Conservation (phyloP, 140 eudicot genomes). For the Stevia rebaudiana region DNA sequence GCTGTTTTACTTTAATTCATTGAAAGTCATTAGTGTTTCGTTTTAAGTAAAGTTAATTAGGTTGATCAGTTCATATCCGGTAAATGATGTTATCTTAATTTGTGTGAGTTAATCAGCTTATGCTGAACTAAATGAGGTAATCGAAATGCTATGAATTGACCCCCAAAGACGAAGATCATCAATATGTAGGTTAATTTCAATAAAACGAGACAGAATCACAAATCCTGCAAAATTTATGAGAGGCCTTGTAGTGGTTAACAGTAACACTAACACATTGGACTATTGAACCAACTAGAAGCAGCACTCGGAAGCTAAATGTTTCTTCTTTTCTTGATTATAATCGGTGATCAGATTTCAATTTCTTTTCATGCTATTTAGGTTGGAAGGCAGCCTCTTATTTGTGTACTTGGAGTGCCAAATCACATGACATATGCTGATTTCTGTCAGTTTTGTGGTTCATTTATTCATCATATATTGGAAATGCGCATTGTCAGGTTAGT, state of each 20-base stretch:
- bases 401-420: conserved; percentile 92
- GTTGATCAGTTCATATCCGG: background rate
- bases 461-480: conserved; percentile 75
- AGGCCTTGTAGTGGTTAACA: background rate
- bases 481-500: conserved; percentile 86
- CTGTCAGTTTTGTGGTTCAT: conserved; percentile 90
- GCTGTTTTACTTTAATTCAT: background rate
- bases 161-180: background rate
- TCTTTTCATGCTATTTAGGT: conserved; percentile 39
- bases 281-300: background rate
- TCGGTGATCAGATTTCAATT: background rate
- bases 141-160: background rate
- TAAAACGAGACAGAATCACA: background rate
- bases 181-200: background rate
- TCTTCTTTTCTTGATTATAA: background rate
- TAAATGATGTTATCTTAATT: background rate
- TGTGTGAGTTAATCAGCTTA: conserved; percentile 4
- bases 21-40: background rate
- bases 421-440: conserved; percentile 97
- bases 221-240: background rate
- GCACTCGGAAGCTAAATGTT: background rate
- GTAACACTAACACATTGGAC: background rate
- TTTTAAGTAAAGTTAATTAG: background rate
- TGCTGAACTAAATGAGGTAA: background rate
- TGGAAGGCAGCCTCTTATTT: conserved; percentile 72